Base-by-base conservation (phyloP, 1,139 yeast species). In the Suhomyces chickasaworum region DNA sequence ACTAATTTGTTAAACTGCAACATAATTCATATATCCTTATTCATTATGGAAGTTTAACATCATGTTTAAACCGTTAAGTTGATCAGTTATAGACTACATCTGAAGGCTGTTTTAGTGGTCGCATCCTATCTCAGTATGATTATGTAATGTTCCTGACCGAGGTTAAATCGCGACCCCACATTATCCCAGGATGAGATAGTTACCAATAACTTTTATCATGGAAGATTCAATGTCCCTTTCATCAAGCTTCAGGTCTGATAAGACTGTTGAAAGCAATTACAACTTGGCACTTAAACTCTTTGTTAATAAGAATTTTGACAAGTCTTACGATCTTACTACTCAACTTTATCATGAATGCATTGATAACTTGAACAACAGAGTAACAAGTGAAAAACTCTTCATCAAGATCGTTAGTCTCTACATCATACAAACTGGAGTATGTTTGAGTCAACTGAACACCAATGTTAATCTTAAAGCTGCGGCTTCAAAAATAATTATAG, bases 281-380 rank as follows among this genome's bases (percentile, higher is more conserved):
- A 64, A 66, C 43, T 54, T 73, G 37, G 69, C 78, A 0, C 56
- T 71, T 45, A 75, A 74, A 56, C 63, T 64, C 46, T 75, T 75
- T 53, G 64, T 69, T 55, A 73, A 71, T 53, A 71, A 67, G 55
- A 65, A 70, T 50, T 68, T 73, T 41, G 59, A 55, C 5, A 61
- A 63, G 42, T 71, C 78, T 6, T 73, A 60, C 51, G 63, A 53
- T 21, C 54, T 72, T 16, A 58, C 65, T 21, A 56, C 55, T 36
- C 54, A 58, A 39, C 56, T 71, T 35, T 68, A 64, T 48, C 51
- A 51, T 15, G 50, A 51, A 10, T 49, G 65, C 13, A 60, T 65
- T 43, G 48, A 53, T 6, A 65, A 65, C 41, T 61, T 58, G 39
- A 49, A 51, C 10, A 58, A 62, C 31, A 71, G 67, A 13, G 52